Percentiles rank a stretch among this genome's conserved stretches.
Conservation (phyloP, 345 rosid species). For the Dipteronia dyeriana region DNA sequence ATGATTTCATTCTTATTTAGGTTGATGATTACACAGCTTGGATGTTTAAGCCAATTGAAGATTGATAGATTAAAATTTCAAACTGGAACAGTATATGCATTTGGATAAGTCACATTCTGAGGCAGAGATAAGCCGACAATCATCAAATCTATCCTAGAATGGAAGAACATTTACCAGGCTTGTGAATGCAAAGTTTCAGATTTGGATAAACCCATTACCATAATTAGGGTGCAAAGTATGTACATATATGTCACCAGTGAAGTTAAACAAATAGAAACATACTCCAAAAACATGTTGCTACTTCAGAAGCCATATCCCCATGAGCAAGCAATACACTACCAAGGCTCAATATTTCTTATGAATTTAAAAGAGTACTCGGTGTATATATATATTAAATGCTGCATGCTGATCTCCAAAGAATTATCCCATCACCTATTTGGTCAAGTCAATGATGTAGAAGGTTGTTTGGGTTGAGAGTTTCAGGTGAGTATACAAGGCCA, state of each 20-base stretch:
- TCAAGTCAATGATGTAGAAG: not conserved
- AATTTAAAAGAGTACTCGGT: not conserved
- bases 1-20: constrained; percentile 5
- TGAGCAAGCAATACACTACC: not conserved
- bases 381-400: not conserved
- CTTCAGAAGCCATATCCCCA: not conserved
- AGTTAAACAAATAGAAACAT: not conserved
- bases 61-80: not conserved
- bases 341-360: not conserved
- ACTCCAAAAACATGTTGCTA: not conserved
- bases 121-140: not conserved
- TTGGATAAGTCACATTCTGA: not conserved
- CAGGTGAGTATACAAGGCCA: not conserved
- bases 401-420: not conserved
- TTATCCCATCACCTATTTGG: not conserved
- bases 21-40: constrained; percentile 4
- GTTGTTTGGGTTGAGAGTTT: not conserved
- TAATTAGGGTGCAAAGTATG: not conserved
- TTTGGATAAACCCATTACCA: not conserved
- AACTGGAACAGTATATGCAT: not conserved
- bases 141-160: not conserved
- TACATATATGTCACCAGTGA: not conserved
- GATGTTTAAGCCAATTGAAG: constrained; percentile 1
- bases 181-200: not conserved
- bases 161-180: not conserved